Conservation (phyloP, 352 stramenopile genomes). For the Globisporangium nodosum region DNA sequence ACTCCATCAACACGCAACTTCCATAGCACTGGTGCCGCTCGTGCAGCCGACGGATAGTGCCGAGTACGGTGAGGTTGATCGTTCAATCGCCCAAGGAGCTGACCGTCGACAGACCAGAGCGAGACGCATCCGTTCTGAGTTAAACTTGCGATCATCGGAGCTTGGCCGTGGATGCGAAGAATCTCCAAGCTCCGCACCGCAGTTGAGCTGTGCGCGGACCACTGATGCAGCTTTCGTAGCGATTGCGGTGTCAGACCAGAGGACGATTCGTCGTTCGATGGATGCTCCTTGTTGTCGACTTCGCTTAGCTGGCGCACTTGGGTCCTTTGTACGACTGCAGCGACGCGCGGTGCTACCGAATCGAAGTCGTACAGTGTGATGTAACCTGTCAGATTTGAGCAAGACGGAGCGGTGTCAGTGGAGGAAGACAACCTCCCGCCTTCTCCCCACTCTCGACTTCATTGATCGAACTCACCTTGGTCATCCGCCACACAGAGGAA, state of each 20-base stretch:
- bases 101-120: conserved; percentile 29
- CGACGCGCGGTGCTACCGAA: background rate
- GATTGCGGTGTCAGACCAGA: background rate
- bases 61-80: conserved; percentile 1
- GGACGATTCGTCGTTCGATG: background rate
- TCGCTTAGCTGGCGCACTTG: background rate
- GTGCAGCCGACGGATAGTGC: background rate
- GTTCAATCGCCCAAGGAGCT: conserved; percentile 22
- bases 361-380: conserved; percentile 29
- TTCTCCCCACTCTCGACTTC: too few relatives aligned
- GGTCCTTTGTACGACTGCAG: background rate
- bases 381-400: conserved; percentile 11
- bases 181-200: conserved; percentile 19
- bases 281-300: background rate
- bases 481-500: conserved; percentile 40
- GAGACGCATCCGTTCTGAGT: conserved; percentile 25
- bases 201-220: conserved; percentile 18
- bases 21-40: conserved; percentile 1
- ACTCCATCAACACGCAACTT: conserved; percentile 1
- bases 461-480: conserved; percentile 9
- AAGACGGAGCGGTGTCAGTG: background rate
- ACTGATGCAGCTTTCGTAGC: conserved; percentile 18
- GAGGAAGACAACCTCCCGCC: too few relatives aligned
- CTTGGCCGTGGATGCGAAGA: conserved; percentile 5
- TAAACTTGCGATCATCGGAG: conserved; percentile 17